Evolutionary conservation across 345 rosid species (phyloP).

Genomic region (Carallia brachiata): DNA sequence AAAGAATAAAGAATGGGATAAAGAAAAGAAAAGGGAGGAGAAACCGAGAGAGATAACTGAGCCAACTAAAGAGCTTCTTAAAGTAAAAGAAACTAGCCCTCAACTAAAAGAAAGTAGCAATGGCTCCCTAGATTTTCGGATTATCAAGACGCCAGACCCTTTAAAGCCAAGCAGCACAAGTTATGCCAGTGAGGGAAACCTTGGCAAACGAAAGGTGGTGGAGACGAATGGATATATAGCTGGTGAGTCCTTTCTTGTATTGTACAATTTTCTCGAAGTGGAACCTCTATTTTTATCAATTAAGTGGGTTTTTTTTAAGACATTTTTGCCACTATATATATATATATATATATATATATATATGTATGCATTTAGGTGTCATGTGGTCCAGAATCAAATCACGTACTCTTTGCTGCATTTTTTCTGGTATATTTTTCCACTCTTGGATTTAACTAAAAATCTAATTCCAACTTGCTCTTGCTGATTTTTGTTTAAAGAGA

Average conservation of each 20-base stretch:
- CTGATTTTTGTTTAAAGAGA: background rate
- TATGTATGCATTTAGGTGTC: conserved; percentile 12
- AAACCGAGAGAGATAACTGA: conserved; percentile 35
- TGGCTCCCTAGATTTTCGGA: conserved; percentile 20
- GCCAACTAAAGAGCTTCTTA: conserved; percentile 35
- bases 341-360: background rate
- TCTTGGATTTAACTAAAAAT: conserved; percentile 10
- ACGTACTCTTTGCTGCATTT: conserved; percentile 12
- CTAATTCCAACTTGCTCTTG: background rate
- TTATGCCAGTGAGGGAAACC: conserved; percentile 12
- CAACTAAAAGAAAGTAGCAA: conserved; percentile 20
- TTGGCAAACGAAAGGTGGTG: conserved; percentile 27
- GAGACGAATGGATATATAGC: conserved; percentile 27
- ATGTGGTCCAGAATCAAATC: conserved; percentile 13
- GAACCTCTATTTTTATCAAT: conserved; percentile 17
- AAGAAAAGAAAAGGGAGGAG: conserved; percentile 44
- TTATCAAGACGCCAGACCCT: conserved; percentile 14
- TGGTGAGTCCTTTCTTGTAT: conserved; percentile 35
- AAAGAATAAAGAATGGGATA: conserved; percentile 35
- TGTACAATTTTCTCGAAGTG: conserved; percentile 16
- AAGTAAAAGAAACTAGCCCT: conserved; percentile 19
- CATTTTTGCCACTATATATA: conserved; percentile 1
- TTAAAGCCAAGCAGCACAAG: conserved; percentile 16
- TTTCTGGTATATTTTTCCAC: conserved; percentile 16
- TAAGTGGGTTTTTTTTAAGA: conserved; percentile 17